Evolutionary conservation across 2,329 filamentous ascomycete genomes (phyloP), one percentile per base, ranked within the genome.

Genomic region (Mycocentrospora acerina): DNA sequence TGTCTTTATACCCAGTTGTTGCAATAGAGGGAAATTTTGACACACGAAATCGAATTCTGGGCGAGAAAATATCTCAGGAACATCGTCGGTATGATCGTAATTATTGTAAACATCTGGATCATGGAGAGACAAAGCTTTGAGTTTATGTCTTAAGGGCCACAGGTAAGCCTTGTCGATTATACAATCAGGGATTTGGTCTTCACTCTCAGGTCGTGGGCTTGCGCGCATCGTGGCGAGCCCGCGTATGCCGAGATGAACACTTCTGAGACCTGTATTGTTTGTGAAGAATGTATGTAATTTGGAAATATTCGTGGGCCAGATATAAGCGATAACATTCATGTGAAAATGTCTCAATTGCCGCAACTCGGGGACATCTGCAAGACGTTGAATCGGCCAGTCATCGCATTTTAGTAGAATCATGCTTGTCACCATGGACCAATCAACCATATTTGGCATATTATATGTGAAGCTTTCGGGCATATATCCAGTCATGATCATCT

Each of bases 341-440:
- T 31, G n/a, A 11, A 40, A 35, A 24, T 31, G 27, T 12, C 22
- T 35, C 24, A 40, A 15, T 13, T 31, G 26, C 6, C 6, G 15
- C 10, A 35, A 17, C 19, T 35, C 24, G 4, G 32, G 8, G 22
- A 24, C 9, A 10, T 5, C 4, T 15, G 24, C 14, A 28, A 7
- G 14, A 16, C 12, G 9, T 4, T 2, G 7, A 35, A 13, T 5
- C 12, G 27, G 24, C 15, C 12, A 32, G 14, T 19, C 24, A 9
- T 25, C 9, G 6, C 33, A 39, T 7, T 25, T 7, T 9, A 19
- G 32, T 3, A 47, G 25, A 17, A 13, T 13, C 9, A 44, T 25
- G n/a, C 10, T 35, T 9, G 40, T 47, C 10, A 44, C 16, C 9
- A 10, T 24, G 12, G 40, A 30, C n/a, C 32, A 24, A 17, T 39